A percentile compares a stretch with the other conserved stretches of the same genome.
These are phyloP conservation scores for Amanita rimosa DNA, from an alignment of 768 basidiomycete species.

Conservation along the genomic window DNA sequence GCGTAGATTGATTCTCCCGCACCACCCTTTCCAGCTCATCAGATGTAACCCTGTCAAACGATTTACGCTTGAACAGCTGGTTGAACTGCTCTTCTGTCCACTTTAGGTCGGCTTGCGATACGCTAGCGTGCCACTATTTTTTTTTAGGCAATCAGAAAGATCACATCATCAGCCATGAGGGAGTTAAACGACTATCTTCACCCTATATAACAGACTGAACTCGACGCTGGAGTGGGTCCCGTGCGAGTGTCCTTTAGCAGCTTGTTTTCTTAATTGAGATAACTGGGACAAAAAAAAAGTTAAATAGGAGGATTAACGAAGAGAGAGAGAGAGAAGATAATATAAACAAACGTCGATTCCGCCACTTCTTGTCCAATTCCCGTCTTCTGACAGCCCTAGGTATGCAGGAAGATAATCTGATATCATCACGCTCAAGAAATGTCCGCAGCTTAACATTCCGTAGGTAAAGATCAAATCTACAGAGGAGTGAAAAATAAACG, in stretches of 20 bases:
- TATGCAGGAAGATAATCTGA: slow-evolving; percentile 53
- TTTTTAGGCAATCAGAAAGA: neutral
- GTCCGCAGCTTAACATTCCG: slow-evolving; percentile 25
- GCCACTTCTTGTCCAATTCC: slow-evolving; percentile 25
- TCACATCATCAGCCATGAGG: too few species aligned
- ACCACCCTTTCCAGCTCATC: too few species aligned
- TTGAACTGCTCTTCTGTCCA: too few species aligned
- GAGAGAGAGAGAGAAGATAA: neutral
- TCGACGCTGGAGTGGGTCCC: slow-evolving; percentile 64
- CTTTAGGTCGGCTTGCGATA: too few species aligned
- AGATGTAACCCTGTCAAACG: too few species aligned
- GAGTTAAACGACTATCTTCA: slow-evolving; percentile 11
- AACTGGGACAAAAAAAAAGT: neutral
- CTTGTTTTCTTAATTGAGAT: neutral
- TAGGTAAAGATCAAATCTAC: neutral
- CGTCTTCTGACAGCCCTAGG: slow-evolving; percentile 42
- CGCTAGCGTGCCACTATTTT: too few species aligned
- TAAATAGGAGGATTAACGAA: neutral
- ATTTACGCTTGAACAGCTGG: too few species aligned
- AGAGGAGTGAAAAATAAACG: neutral
- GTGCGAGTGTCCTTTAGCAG: slow-evolving; percentile 28
- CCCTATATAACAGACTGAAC: slow-evolving; percentile 44
- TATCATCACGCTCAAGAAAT: slow-evolving; percentile 43
- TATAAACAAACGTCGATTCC: neutral
- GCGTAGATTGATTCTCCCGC: too few species aligned